These are phyloP conservation scores for Dichotomopilus funicola DNA, from an alignment of 2,329 filamentous ascomycete genomes.

Conservation along the genomic window DNA sequence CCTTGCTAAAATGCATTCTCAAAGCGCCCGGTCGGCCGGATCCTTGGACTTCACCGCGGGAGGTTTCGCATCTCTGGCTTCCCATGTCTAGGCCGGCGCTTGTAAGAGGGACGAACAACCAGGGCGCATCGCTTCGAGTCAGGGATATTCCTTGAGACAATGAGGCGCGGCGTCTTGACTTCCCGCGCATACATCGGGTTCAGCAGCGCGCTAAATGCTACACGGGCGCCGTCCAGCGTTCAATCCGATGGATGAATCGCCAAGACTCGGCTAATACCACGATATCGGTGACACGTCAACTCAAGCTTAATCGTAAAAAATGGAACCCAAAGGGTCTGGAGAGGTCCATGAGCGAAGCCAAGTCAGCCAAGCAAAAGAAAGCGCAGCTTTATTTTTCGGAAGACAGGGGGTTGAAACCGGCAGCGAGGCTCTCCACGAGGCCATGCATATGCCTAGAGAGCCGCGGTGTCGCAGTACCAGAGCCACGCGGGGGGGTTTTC, in stretches of 20 bases:
- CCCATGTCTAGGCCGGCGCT: too few relatives aligned
- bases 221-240: conserved; percentile 1
- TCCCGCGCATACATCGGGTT: neutral
- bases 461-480: neutral
- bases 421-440: conserved; percentile 7
- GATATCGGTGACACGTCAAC: neutral
- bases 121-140: too few relatives aligned
- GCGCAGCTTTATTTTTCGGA: conserved; percentile 8
- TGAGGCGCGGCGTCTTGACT: neutral
- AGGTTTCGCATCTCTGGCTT: neutral
- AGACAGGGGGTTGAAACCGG: conserved; percentile 23
- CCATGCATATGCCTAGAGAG: conserved; percentile 11
- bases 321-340: conserved; percentile 7
- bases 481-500: too few relatives aligned
- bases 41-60: neutral
- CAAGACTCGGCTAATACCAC: neutral
- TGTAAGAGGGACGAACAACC: too few relatives aligned
- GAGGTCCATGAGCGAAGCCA: conserved; percentile 3
- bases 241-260: neutral
- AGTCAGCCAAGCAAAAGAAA: conserved; percentile 9
- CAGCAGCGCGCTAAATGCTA: neutral
- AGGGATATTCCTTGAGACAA: too few relatives aligned
- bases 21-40: too few relatives aligned
- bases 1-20: neutral
- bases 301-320: conserved; percentile 6